Base-by-base conservation (phyloP, 192 early-diverging fungal genomes). In the Podila horticola region DNA sequence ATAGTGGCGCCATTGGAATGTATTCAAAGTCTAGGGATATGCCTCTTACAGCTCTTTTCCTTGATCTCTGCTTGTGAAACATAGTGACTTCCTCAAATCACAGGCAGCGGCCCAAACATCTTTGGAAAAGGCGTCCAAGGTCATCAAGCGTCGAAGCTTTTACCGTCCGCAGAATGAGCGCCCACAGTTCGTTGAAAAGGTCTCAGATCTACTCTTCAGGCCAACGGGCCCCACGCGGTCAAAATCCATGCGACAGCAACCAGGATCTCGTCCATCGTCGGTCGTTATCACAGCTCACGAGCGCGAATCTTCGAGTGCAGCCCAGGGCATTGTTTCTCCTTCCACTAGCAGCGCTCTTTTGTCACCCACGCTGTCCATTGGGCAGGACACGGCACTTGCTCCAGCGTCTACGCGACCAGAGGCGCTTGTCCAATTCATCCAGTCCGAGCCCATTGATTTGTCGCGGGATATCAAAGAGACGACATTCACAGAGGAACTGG, bases 391-490 rank as follows among this genome's bases (percentile, higher is more conserved):
- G 10, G 82, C 62, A 57, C 34, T 69, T 60, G 50, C 68, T 17
- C 34, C 65, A 0, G 34, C 58, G 4, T 74, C 82, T 2, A 62
- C 77, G 20, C 55, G 84, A 22, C 66, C 82, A 22, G 84, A 85
- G 51, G 64, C 58, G 50, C 74, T 74, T 17, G 62, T 38, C 2
- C 61, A 75, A 38, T 63, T 83, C 17, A 62, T 90, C 1, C 85
- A 88, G 26, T 81, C 85, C 2, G 85, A 88, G 17, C 87, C 86
- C 1, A 87, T 90, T 33, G 82, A 85, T 6, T 64, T 90, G 9
- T 74, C 86, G 2, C 64, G 70, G 22, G 75, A 84, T n/a, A 64
- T 87, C 10, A 45, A 67, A 2, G 84, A 86, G 11, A 62, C 79
- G 13, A 60, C 69, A 22, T 90, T 90, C 72, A 86, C 70, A 3